phyloP scores from a whole-genome alignment of 2,329 filamentous ascomycete species.

The Orbilia ellipsospora region DNA sequence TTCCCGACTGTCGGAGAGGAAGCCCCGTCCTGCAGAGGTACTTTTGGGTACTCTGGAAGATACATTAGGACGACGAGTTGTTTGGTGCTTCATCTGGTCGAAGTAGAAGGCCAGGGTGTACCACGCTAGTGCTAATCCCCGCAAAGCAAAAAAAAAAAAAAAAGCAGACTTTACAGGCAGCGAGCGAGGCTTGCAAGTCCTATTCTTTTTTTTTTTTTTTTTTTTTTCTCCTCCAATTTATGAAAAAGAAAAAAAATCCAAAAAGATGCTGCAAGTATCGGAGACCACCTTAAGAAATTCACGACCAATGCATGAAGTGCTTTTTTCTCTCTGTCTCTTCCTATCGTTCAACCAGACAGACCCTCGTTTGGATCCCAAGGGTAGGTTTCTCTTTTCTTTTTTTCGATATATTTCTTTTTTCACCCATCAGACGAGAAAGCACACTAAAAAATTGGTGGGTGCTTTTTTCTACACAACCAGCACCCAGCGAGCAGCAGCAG shows the following conservation, averaged over 20 bases:
- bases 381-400: conserved; percentile 8
- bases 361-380: conserved; percentile 8
- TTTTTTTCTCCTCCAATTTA: neutral
- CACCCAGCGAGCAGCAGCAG: neutral
- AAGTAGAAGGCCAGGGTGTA: conserved; percentile 41
- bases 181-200: neutral
- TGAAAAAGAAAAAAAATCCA: conserved; percentile 6
- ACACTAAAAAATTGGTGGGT: neutral
- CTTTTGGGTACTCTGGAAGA: conserved; percentile 45
- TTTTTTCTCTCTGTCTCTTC: conserved; percentile 19
- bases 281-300: conserved; percentile 24
- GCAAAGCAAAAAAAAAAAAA: conserved; percentile 31
- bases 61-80: conserved; percentile 14
- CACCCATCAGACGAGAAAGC: neutral
- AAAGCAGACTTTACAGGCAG: neutral
- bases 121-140: conserved; percentile 41
- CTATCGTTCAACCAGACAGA: neutral
- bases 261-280: conserved; percentile 17
- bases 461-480: conserved; percentile 9
- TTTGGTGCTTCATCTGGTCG: conserved; percentile 17
- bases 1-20: conserved; percentile 12
- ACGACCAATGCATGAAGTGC: conserved; percentile 33
- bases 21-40: conserved; percentile 40
- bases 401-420: conserved; percentile 3
- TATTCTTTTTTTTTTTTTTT: conserved; percentile 5